Conservation (phyloP, 345 rosid species). For the Clausena lansium region DNA sequence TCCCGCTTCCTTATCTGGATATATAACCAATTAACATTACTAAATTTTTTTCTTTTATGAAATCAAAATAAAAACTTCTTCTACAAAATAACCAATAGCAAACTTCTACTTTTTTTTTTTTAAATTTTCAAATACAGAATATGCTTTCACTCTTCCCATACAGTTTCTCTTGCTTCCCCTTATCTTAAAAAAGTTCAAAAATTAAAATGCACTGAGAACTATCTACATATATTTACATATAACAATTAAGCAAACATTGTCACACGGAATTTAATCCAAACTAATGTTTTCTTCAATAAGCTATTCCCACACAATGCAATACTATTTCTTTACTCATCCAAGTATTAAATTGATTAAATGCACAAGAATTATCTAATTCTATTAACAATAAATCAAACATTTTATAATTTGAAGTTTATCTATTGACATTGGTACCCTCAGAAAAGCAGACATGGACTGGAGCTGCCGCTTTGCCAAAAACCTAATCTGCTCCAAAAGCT, state of each 20-base stretch:
- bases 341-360: background rate
- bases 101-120: background rate
- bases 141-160: background rate
- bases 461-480: constrained; percentile 81
- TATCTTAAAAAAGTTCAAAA: background rate
- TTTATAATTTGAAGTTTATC: background rate
- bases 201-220: background rate
- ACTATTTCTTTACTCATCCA: background rate
- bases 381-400: background rate
- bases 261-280: background rate
- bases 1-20: constrained; percentile 90
- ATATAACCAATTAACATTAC: constrained; percentile 21
- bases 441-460: constrained; percentile 82
- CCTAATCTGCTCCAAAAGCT: constrained; percentile 79
- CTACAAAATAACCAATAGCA: background rate
- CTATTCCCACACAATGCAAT: background rate
- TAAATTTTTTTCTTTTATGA: constrained; percentile 5
- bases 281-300: background rate
- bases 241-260: constrained; percentile 1
- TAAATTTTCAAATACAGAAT: background rate
- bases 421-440: constrained; percentile 57
- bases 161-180: background rate
- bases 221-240: background rate
- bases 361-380: background rate
- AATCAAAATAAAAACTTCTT: constrained; percentile 18